Percentiles rank a stretch among this genome's conserved stretches.
Evolutionary conservation across 495 filamentous ascomycete genomes (phyloP).

Genomic region (Trichocladium antarcticum): DNA sequence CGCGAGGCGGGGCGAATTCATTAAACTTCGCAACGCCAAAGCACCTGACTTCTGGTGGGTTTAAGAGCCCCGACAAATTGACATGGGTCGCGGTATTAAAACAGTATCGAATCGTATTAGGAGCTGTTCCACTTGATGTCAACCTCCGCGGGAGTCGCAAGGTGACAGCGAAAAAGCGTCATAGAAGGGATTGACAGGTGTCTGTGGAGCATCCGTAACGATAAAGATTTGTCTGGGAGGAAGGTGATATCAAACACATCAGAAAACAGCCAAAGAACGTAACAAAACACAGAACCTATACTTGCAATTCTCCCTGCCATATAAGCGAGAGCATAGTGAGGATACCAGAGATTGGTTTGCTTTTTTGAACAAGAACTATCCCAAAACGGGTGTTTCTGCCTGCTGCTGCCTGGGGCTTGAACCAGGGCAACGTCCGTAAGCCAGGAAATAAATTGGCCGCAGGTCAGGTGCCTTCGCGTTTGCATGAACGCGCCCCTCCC

Average conservation of each 20-base stretch:
- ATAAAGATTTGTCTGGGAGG: no score
- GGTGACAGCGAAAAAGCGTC: not conserved
- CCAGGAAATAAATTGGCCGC: constrained; percentile 6
- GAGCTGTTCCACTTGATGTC: not conserved
- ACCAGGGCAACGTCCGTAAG: no score
- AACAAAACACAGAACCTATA: no score
- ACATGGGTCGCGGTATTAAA: not conserved
- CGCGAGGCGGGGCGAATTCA: constrained; percentile 26
- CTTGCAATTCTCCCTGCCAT: no score
- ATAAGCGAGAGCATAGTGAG: not conserved
- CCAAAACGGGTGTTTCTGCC: not conserved
- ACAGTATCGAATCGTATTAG: not conserved
- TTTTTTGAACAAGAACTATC: not conserved
- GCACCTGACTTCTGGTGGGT: constrained; percentile 14
- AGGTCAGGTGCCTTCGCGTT: constrained; percentile 23
- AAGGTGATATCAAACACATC: no score
- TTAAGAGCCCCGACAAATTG: not conserved
- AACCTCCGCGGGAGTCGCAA: not conserved
- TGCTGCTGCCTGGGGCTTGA: constrained; percentile 12
- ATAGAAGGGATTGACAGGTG: no score
- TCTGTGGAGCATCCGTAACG: no score
- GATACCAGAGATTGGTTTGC: not conserved
- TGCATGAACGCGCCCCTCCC: constrained; percentile 11
- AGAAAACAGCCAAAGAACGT: no score
- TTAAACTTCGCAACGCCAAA: constrained; percentile 22